Conservation (phyloP, 1,284 basidiomycete genomes). For the Amylostereum areolatum region DNA sequence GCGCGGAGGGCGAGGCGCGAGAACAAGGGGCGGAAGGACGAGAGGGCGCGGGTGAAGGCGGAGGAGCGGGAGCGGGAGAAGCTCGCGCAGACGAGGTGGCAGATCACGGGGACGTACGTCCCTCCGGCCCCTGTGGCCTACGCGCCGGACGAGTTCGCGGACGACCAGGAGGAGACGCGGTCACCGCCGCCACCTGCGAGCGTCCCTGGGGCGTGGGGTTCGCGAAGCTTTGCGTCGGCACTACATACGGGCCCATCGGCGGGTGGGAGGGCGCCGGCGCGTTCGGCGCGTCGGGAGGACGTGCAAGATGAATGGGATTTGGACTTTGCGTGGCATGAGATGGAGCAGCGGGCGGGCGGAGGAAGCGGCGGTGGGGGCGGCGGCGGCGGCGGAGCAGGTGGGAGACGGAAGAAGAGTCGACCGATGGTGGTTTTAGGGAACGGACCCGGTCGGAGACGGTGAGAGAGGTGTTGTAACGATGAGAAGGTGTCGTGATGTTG, state of each 20-base stretch:
- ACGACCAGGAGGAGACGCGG: constrained; percentile 16
- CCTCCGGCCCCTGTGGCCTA: constrained; percentile 12
- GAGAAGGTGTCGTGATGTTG: constrained; percentile 1
- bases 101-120: constrained; percentile 10
- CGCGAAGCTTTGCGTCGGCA: constrained; percentile 72
- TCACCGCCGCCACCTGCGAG: constrained; percentile 19
- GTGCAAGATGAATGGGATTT: constrained; percentile 69
- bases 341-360: constrained; percentile 49
- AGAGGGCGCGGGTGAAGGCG: constrained; percentile 71
- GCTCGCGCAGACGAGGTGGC: constrained; percentile 19
- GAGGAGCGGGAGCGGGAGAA: constrained; percentile 69
- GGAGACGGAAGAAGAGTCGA: constrained; percentile 55
- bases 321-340: constrained; percentile 76
- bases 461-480: constrained; percentile 1
- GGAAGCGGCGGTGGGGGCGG: constrained; percentile 30
- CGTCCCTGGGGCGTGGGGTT: constrained; percentile 64
- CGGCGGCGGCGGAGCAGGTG: constrained; percentile 15
- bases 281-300: constrained; percentile 20
- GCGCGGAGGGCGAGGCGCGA: constrained; percentile 69
- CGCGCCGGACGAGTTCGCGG: constrained; percentile 19
- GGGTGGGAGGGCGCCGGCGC: constrained; percentile 15
- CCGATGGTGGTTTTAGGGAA: constrained; percentile 66
- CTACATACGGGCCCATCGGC: constrained; percentile 38
- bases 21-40: constrained; percentile 79
- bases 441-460: constrained; percentile 33